Base-by-base conservation (phyloP, 352 stramenopile species). In the Globisporangium takayamanum region DNA sequence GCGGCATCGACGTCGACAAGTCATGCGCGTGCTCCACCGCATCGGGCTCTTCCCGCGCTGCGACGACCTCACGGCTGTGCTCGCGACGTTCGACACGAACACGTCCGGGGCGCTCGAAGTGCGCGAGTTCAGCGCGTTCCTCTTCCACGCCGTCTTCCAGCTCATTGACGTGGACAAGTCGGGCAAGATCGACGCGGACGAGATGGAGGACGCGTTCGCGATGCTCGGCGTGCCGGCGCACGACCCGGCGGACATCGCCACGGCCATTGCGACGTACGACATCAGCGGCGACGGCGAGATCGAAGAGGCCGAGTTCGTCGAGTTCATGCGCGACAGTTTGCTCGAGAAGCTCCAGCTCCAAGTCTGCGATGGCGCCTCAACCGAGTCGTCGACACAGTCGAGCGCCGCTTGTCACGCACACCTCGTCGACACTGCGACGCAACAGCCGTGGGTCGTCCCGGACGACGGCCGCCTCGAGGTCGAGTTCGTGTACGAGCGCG, bases 281-380 rank as follows among this genome's bases (percentile, higher is more conserved):
- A 80, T 94, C 44, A 89, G 69, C 18, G 80, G 75, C 16, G 83
- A 89, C 49, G 79, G 78, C 22, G 82, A 87, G 56, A 90, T 94
- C 68, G 84, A 94, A 58, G 74, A 85, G 51, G 75, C 61, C n/a
- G 83, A 92, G 56, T 94, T 94, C 60, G 66, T 91, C 11, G 78
- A 88, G 59, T 89, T 92, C 55, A 88, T 94, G 70, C 86, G 80
- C 46, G 71, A 80, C 25, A 69, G 68, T 50, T 50, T 92, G 12
- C 70, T 90, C 3, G 72, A 86, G 11, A 70, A 72, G 20, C 84
- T 90, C 53, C 81, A 87, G 50, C 61, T 67, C 25, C 68, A 87
- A 55, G 48, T 88, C n/a, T 28, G 45, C 16, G 33, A 39, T 12
- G 33, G 33, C 33, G 33, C 10, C 6, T 39, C 33, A 10, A 14